Conservation (phyloP, 2,329 filamentous ascomycete genomes). For the Sodiomyces alkalinus region DNA sequence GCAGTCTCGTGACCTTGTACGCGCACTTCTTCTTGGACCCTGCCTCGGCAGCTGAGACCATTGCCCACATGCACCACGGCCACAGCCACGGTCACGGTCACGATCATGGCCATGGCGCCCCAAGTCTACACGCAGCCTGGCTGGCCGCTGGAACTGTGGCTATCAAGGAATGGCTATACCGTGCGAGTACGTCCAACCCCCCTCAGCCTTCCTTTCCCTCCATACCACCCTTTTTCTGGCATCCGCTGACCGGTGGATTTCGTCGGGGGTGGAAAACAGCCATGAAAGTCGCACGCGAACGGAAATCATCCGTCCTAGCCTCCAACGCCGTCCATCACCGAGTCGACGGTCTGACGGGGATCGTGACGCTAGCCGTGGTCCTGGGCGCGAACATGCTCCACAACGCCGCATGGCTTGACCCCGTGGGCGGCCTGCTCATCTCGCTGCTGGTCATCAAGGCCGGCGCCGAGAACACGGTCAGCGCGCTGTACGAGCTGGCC, state of each 20-base stretch:
- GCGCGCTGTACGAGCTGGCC: conserved; percentile 75
- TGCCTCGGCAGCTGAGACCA: conserved; percentile 32
- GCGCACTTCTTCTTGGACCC: conserved; percentile 57
- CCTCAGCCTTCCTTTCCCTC: background rate
- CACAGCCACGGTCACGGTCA: conserved; percentile 53
- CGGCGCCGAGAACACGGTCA: conserved; percentile 70
- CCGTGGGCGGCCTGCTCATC: conserved; percentile 82
- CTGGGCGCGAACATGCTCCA: conserved; percentile 75
- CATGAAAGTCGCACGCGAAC: conserved; percentile 88
- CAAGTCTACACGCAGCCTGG: conserved; percentile 91
- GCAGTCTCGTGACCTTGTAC: conserved; percentile 54
- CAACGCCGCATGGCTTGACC: conserved; percentile 84
- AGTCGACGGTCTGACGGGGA: conserved; percentile 86
- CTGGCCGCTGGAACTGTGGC: conserved; percentile 78
- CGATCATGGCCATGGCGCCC: conserved; percentile 47
- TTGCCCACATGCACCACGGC: conserved; percentile 44
- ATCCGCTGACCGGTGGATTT: too few relatives aligned
- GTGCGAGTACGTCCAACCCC: conserved; percentile 59
- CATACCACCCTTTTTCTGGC: too few relatives aligned
- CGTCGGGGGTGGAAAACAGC: too few relatives aligned
- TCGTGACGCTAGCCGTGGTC: conserved; percentile 82
- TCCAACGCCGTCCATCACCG: conserved; percentile 96
- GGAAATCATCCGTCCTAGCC: conserved; percentile 88
- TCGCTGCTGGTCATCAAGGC: conserved; percentile 87
- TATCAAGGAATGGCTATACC: conserved; percentile 94